Evolutionary conservation across 495 filamentous ascomycete species (phyloP), one percentile per base, ranked within the genome.

Genomic region (Hyaloscypha bicolor): DNA sequence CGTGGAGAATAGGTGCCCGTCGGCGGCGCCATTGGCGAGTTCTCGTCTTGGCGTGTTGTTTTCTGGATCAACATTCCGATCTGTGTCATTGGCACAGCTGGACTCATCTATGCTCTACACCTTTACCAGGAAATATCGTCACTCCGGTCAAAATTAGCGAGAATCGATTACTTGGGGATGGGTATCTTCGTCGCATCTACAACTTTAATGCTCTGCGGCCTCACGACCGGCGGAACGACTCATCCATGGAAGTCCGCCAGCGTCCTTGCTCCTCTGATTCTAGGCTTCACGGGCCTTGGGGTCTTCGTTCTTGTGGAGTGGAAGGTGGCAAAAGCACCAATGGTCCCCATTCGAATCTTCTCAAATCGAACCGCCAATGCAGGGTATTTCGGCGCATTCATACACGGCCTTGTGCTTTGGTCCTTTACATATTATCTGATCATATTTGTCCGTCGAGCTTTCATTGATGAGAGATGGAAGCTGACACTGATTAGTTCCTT

Each of bases 361-460:
- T 60, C 60, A 31, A 73, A 71, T 39, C 76, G 81, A 67, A 90
- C 77, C 12, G 72, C 75, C 3, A 55, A 67, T 9, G 73, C 62
- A 35, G 68, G 68, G 53, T 75, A 75, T 55, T 48, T 85, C 16
- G 83, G 75, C 4, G 81, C 80, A 4, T 80, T 79, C 67, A 80
- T 80, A 71, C 87, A 82, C 72, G 88, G 77, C 16, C 64, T 78
- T 45, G 72, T 82, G 30, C 73, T 80, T 32, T 82, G 77, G 76
- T 70, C 69, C 73, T 75, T 87, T 1, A 73, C 92, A 1, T 91
- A 91, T 69, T 91, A 89, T 55, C 71, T 71, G 2, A 66, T 88
- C 16, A 75, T 86, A 25, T 85, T 32, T 82, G 65, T 90, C 30
- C 81, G 88, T 0, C 92, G 2, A 91, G 88, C 75, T 88, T 86